phyloP scores from a whole-genome alignment of 106 monocot species.

The Dendrobium huoshanense region DNA sequence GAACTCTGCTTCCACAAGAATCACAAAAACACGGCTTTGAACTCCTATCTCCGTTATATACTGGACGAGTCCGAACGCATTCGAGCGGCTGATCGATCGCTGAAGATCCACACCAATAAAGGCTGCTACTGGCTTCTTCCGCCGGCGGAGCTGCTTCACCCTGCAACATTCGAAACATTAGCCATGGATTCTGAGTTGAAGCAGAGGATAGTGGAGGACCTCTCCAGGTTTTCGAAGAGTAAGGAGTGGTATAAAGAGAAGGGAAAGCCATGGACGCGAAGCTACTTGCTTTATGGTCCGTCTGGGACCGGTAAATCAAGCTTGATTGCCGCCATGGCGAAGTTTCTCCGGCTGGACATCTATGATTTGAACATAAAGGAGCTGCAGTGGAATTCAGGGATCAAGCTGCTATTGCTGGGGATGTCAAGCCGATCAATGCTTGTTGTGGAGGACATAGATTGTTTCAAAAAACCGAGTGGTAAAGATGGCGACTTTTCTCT shows the following conservation, averaged over 20 bases:
- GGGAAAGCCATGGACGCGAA: not conserved
- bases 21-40: not conserved
- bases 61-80: not conserved
- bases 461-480: not conserved
- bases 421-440: not conserved
- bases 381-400: not conserved
- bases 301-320: no score
- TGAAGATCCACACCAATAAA: no score
- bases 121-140: not conserved
- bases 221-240: not conserved
- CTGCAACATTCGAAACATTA: slow-evolving; percentile 33
- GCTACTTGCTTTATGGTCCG: not conserved
- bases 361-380: not conserved
- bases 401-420: not conserved
- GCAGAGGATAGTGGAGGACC: not conserved
- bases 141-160: slow-evolving; percentile 24
- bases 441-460: not conserved
- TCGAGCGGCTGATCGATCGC: not conserved
- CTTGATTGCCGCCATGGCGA: not conserved
- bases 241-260: not conserved
- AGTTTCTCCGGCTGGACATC: not conserved
- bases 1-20: not conserved
- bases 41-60: not conserved
- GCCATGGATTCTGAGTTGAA: slow-evolving; percentile 19
- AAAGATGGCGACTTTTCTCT: not conserved